These are phyloP conservation scores for Neoboletus magnificus DNA, from an alignment of 768 basidiomycete genomes.

Conservation along the genomic window DNA sequence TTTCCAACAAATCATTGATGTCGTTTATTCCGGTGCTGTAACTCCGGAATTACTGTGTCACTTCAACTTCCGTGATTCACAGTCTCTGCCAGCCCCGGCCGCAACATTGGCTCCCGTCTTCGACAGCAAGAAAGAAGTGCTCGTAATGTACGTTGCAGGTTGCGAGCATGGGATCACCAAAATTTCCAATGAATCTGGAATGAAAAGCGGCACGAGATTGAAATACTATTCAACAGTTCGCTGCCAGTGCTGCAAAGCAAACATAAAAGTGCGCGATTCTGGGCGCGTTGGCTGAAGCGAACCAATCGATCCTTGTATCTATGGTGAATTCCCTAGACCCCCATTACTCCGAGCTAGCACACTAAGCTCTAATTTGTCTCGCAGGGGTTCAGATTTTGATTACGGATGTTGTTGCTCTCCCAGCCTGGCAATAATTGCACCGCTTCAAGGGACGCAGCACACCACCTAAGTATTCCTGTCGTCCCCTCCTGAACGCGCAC, in stretches of 20 bases:
- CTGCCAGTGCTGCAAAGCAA: constrained; percentile 31
- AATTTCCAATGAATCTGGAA: constrained; percentile 67
- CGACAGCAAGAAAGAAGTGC: constrained; percentile 43
- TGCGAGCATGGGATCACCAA: constrained; percentile 45
- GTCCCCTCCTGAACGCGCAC: not conserved
- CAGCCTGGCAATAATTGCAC: constrained; percentile 44
- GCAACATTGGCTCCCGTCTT: constrained; percentile 41
- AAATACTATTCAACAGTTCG: constrained; percentile 39
- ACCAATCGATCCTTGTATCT: constrained; percentile 58
- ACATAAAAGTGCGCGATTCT: constrained; percentile 53
- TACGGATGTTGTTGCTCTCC: constrained; percentile 46
- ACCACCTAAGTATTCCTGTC: constrained; percentile 40
- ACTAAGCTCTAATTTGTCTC: not conserved
- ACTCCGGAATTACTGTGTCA: constrained; percentile 48
- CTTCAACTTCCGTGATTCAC: constrained; percentile 56
- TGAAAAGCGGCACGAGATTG: constrained; percentile 47
- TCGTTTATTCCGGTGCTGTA: constrained; percentile 60
- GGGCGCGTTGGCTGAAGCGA: constrained; percentile 45
- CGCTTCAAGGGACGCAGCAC: constrained; percentile 50
- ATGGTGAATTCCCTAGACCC: constrained; percentile 49
- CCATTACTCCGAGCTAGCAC: not conserved
- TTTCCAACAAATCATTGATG: constrained; percentile 35
- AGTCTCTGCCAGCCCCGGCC: constrained; percentile 49
- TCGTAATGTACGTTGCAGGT: constrained; percentile 51
- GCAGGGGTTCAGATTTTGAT: constrained; percentile 44